phyloP scores from a whole-genome alignment of 192 early-diverging fungal species.

The Coemansia sp. region DNA sequence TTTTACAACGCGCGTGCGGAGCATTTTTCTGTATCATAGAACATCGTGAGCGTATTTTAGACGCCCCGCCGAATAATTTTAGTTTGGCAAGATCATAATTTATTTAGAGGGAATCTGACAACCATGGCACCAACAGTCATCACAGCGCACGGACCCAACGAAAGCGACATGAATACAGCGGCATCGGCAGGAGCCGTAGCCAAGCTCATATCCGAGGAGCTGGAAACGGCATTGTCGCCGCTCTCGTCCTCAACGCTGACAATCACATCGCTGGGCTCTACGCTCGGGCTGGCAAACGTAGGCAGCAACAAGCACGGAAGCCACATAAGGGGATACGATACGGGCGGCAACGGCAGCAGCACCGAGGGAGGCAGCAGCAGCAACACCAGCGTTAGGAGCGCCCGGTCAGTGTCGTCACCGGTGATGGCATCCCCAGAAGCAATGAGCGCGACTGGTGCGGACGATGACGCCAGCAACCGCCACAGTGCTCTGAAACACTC shows the following conservation, averaged over 20 bases:
- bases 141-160: neutral
- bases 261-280: conserved; percentile 42
- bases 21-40: neutral
- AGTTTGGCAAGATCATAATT: neutral
- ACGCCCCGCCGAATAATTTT: neutral
- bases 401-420: neutral
- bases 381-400: conserved; percentile 7
- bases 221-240: conserved; percentile 44
- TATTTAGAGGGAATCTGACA: neutral
- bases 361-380: conserved; percentile 1
- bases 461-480: neutral
- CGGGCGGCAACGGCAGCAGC: conserved; percentile 6
- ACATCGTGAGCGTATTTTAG: no score
- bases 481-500: no score
- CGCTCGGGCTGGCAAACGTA: conserved; percentile 20
- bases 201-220: conserved; percentile 23
- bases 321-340: neutral
- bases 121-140: conserved; percentile 17
- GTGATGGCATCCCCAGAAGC: neutral
- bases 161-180: conserved; percentile 2
- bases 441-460: neutral
- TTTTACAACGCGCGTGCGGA: no score
- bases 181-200: conserved; percentile 1
- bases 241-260: conserved; percentile 55
- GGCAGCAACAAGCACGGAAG: conserved; percentile 1